phyloP scores from a whole-genome alignment of 352 stramenopile species.

The Pythium rhizo-oryzae region DNA sequence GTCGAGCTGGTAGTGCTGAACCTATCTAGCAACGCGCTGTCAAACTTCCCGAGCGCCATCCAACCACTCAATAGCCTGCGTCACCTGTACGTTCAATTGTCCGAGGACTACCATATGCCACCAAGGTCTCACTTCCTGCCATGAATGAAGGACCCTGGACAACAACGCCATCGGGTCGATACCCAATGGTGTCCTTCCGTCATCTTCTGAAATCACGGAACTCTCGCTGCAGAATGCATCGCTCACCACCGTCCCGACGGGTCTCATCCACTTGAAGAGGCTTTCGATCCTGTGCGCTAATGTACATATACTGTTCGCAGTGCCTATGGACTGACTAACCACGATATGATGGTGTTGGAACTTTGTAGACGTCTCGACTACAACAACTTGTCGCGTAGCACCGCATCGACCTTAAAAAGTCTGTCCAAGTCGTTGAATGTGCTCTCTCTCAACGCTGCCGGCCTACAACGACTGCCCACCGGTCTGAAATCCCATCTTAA shows the following conservation, averaged over 20 bases:
- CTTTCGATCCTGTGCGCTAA: not conserved
- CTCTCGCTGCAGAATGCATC: constrained; percentile 3
- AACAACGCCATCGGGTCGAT: not conserved
- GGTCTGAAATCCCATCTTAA: constrained; percentile 3
- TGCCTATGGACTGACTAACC: too few relatives aligned
- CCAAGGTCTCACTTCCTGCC: not conserved
- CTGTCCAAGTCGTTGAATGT: not conserved
- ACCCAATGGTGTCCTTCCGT: not conserved
- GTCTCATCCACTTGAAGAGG: not conserved
- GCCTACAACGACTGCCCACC: not conserved
- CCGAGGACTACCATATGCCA: not conserved
- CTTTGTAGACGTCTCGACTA: constrained; percentile 5
- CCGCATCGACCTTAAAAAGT: not conserved
- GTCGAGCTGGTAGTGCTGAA: not conserved
- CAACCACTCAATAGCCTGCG: not conserved
- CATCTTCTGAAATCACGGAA: not conserved
- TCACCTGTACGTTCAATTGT: not conserved
- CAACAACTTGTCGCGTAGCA: constrained; percentile 8
- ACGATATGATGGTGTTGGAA: not conserved
- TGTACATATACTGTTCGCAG: not conserved
- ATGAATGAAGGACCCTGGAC: constrained; percentile 5
- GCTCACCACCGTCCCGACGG: not conserved
- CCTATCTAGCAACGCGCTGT: not conserved
- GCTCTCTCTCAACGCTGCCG: not conserved
- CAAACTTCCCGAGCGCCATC: not conserved